Base-by-base conservation (phyloP, 306 rosid species). In the Lathyrus oleraceus region DNA sequence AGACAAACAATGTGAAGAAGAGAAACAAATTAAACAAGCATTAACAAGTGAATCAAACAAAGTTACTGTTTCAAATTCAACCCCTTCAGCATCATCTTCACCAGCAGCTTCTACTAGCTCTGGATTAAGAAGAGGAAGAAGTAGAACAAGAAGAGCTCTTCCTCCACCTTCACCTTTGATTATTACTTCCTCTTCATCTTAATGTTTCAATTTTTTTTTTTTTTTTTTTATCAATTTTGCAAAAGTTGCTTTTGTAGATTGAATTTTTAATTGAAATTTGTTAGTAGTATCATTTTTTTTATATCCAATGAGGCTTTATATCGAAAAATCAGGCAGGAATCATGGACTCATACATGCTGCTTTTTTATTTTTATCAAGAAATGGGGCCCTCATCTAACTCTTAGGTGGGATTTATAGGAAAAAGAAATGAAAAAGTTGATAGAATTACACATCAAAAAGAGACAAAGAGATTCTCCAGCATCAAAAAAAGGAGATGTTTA, bases 91-190 rank as follows among this genome's bases (percentile, higher is more conserved):
- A 19, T 45, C 92, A 21, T 56, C 92, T 27, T 79, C 96, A 12
- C 84, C 81, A 48, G 72, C 81, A 40, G 61, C 87, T 16, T 76
- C 86, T 27, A 69, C 86, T 27, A 44, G 47, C 61, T 74, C 83
- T 0, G 79, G 76, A 61, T 54, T 23, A 6, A 87, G 90, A 38
- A 81, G 98, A 60, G 97, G 98, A 43, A 87, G 98, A 79, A 93
- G 94, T 81, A 77, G 96, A 81, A 88, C 71, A 11, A 77, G 97
- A 78, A 87, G 98, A 1, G 27, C 96, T 23, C 91, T 73, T 70
- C 96, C 91, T 32, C 93, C 90, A 4, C 39, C 90, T 48, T 93
- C 96, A 11, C 97, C 96, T 23, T 81, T 88, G 84, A 87, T 84
- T 59, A 45, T 79, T 65, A 75, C 57, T 1, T 71, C 93, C 48